Evolutionary conservation across 2,329 filamentous ascomycete genomes (phyloP).

Genomic region (Pseudogymnoascus sp.): DNA sequence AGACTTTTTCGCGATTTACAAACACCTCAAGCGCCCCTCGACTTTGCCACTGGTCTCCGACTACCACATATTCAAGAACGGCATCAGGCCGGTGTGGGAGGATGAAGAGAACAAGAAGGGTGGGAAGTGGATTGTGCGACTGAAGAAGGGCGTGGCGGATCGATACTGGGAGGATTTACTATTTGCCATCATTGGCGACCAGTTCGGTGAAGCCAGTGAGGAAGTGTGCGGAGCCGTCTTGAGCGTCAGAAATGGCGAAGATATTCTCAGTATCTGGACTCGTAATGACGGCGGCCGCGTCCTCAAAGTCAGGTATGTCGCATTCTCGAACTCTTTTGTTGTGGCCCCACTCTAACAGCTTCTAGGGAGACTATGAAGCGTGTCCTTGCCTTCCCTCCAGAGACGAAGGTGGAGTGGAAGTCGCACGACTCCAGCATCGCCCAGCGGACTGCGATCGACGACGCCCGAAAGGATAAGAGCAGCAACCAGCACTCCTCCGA

Average conservation of each 20-base stretch:
- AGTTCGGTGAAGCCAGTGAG: conserved; percentile 85
- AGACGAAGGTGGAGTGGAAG: conserved; percentile 91
- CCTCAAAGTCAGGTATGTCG: conserved; percentile 84
- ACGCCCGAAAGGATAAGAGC: conserved; percentile 80
- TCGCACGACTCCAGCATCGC: conserved; percentile 94
- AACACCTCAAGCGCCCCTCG: conserved; percentile 84
- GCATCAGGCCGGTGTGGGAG: conserved; percentile 95
- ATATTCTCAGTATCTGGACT: conserved; percentile 97
- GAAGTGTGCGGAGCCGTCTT: conserved; percentile 93
- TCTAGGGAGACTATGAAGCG: conserved; percentile 81
- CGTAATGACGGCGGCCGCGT: conserved; percentile 87
- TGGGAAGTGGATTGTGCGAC: conserved; percentile 92
- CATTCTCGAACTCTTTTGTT: neutral
- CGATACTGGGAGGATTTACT: conserved; percentile 95
- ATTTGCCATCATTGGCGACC: conserved; percentile 83
- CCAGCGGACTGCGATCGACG: conserved; percentile 82
- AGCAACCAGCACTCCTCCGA: conserved; percentile 33
- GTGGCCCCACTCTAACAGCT: conserved; percentile 14
- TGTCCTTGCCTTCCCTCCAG: conserved; percentile 72
- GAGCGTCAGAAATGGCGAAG: conserved; percentile 89
- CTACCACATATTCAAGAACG: conserved; percentile 96
- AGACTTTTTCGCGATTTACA: conserved; percentile 85
- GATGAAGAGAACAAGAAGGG: conserved; percentile 94
- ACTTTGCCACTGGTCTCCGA: conserved; percentile 84
- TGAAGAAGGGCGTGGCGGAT: conserved; percentile 96